A percentile compares a stretch with the other conserved stretches of the same genome.
These are phyloP conservation scores for Trichophyton schoenleinii DNA, from an alignment of 2,329 filamentous ascomycete genomes.

Conservation along the genomic window DNA sequence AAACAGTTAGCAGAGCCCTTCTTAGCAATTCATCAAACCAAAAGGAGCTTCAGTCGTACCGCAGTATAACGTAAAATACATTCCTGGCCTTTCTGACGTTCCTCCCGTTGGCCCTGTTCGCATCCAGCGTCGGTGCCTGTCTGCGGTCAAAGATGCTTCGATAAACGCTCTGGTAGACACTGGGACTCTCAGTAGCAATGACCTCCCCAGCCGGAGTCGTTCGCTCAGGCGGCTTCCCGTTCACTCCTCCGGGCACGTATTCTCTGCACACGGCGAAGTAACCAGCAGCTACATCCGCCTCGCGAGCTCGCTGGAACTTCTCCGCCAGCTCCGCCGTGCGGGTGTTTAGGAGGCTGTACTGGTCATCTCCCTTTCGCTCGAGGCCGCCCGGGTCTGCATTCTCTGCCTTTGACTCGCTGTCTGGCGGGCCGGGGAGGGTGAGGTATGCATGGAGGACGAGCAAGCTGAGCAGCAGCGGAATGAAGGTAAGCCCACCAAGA, in stretches of 20 bases:
- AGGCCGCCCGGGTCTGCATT: slow-evolving; percentile 15
- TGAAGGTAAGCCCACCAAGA: slow-evolving; percentile 74
- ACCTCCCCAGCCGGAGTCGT: slow-evolving; percentile 68
- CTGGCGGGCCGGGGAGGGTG: slow-evolving; percentile 42
- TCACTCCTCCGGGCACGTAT: slow-evolving; percentile 81
- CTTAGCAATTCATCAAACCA: neutral
- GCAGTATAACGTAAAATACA: slow-evolving; percentile 82
- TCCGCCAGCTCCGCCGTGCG: slow-evolving; percentile 48
- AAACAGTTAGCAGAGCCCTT: neutral
- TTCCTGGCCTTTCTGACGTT: slow-evolving; percentile 56
- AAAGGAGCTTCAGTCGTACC: slow-evolving; percentile 39
- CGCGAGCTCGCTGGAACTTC: slow-evolving; percentile 48
- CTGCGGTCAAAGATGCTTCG: slow-evolving; percentile 86
- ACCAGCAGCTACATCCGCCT: slow-evolving; percentile 69
- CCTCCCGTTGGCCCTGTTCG: slow-evolving; percentile 38
- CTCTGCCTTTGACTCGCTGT: slow-evolving; percentile 26
- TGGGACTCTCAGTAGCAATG: slow-evolving; percentile 68
- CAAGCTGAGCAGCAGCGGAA: slow-evolving; percentile 55
- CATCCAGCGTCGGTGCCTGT: slow-evolving; percentile 42
- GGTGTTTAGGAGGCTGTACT: slow-evolving; percentile 51
- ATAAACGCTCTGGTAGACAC: slow-evolving; percentile 98
- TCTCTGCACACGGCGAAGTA: slow-evolving; percentile 94
- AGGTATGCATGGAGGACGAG: slow-evolving; percentile 56
- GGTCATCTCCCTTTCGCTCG: slow-evolving; percentile 52
- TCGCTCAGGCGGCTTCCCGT: slow-evolving; percentile 82